Percentiles rank a stretch among this genome's conserved stretches.
Conservation (phyloP, 75 land plant species). For the Cunninghamia lanceolata region DNA sequence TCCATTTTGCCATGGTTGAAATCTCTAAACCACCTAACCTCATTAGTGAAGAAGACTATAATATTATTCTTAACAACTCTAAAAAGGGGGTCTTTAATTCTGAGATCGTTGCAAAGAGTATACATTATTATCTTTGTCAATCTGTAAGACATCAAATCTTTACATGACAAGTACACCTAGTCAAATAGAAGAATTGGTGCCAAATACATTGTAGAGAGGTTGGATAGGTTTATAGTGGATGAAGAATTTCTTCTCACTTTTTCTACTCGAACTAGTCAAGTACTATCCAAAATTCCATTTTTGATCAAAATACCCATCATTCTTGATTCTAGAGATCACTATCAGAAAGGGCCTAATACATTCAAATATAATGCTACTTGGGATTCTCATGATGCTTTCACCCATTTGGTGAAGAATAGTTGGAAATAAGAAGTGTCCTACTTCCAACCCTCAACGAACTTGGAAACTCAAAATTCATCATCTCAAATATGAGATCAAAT, state of each 20-base stretch:
- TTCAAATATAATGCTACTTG: background rate
- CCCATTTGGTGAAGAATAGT: background rate
- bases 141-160: background rate
- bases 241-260: background rate
- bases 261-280: background rate
- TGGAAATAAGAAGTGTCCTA: background rate
- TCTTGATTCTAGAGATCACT: background rate
- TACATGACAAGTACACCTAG: background rate
- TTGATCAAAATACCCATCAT: background rate
- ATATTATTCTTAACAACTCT: background rate
- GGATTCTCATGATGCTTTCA: background rate
- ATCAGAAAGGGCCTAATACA: background rate
- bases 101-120: too few relatives aligned
- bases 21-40: background rate
- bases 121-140: background rate
- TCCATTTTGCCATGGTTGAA: too few relatives aligned
- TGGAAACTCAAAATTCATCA: background rate
- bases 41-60: background rate
- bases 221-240: background rate
- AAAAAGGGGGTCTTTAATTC: background rate
- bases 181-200: background rate
- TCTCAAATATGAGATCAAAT: background rate
- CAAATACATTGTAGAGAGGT: background rate
- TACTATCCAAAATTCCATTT: background rate
- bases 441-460: background rate